phyloP scores from a whole-genome alignment of 306 rosid genomes.

The Cotoneaster glaucophyllus region DNA sequence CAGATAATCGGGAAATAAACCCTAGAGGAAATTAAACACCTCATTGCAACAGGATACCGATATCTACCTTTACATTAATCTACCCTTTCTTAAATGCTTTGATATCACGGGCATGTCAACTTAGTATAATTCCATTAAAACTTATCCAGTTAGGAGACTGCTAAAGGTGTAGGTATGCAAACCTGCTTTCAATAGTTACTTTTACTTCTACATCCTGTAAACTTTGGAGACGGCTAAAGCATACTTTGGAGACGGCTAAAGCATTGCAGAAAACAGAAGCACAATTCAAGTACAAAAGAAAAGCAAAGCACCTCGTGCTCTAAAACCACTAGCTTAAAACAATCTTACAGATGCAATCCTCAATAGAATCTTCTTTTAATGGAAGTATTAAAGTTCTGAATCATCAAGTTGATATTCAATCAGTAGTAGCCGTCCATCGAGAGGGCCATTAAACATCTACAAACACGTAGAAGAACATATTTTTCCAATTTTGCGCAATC shows the following conservation, averaged over 20 bases:
- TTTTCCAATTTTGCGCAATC: no score
- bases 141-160: background rate
- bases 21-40: background rate
- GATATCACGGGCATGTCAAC: background rate
- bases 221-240: background rate
- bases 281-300: background rate
- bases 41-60: background rate
- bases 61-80: background rate
- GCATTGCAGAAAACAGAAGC: background rate
- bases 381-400: background rate
- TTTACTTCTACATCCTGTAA: background rate
- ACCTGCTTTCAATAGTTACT: background rate
- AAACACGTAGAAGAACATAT: background rate
- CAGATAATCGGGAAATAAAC: background rate
- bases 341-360: background rate
- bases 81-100: background rate
- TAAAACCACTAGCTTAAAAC: background rate
- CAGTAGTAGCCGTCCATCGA: background rate
- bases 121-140: background rate
- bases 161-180: background rate
- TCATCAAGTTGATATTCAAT: background rate
- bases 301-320: background rate
- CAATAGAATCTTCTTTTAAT: background rate
- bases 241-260: background rate
- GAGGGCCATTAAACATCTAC: background rate